These are phyloP conservation scores for Fusarium buharicum DNA, from an alignment of 2,329 filamentous ascomycete species.

Conservation along the genomic window DNA sequence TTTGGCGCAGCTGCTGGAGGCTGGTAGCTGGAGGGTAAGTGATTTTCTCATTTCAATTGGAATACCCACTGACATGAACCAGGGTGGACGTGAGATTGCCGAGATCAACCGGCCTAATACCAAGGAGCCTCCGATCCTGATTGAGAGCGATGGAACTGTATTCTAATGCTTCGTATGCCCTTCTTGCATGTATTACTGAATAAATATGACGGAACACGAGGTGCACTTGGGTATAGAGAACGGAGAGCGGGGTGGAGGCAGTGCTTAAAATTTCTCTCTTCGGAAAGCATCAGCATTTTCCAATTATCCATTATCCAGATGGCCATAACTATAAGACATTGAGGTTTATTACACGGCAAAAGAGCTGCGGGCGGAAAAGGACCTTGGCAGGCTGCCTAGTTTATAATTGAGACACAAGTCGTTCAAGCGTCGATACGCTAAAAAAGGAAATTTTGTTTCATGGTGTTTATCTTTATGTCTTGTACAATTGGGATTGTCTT, in stretches of 20 bases:
- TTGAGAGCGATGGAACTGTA: constrained; percentile 94
- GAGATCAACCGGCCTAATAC: constrained; percentile 96
- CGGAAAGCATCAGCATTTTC: constrained; percentile 39
- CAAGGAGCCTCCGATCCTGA: constrained; percentile 95
- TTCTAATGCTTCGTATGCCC: constrained; percentile 67
- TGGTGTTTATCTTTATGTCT: not conserved
- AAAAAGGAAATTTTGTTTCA: not conserved
- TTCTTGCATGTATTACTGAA: constrained; percentile 38
- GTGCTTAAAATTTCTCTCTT: constrained; percentile 31
- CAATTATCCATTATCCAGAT: constrained; percentile 32
- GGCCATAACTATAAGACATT: constrained; percentile 1
- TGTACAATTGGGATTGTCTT: constrained; percentile 17
- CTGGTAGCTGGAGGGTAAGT: constrained; percentile 95
- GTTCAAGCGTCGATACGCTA: constrained; percentile 28
- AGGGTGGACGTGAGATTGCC: constrained; percentile 94
- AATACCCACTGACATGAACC: constrained; percentile 30
- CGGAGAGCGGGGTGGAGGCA: constrained; percentile 21
- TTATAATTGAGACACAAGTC: constrained; percentile 41
- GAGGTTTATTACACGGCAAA: constrained; percentile 27
- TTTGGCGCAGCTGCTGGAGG: constrained; percentile 90
- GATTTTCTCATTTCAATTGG: not conserved
- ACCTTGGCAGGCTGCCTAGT: constrained; percentile 36
- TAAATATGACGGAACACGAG: constrained; percentile 36
- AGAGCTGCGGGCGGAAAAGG: constrained; percentile 34
- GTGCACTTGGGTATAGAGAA: constrained; percentile 28